Evolutionary conservation across 768 basidiomycete species (phyloP).

Genomic region (Leccinum barrowsii): DNA sequence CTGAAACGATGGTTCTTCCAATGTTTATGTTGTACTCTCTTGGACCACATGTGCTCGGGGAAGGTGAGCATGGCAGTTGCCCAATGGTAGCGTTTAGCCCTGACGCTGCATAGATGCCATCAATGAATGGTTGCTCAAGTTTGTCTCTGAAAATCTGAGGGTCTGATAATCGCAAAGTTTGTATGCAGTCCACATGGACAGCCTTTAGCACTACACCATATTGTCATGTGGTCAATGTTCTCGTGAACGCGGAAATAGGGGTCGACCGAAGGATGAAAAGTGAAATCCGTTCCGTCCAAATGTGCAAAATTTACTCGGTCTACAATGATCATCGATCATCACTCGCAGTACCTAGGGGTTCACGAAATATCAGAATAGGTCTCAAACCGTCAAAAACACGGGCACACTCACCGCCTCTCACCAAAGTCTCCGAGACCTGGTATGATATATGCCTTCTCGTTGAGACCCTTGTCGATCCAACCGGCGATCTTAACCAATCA

Average conservation of each 20-base stretch:
- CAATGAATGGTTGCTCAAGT: conserved; percentile 6
- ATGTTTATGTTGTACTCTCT: conserved; percentile 13
- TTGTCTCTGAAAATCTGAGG: neutral
- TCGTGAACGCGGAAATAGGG: neutral
- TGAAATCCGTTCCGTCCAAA: neutral
- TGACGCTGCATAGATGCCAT: conserved; percentile 9
- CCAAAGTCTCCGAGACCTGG: conserved; percentile 98
- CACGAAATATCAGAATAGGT: neutral
- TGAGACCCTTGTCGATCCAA: conserved; percentile 92
- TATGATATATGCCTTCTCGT: conserved; percentile 87
- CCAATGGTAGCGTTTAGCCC: neutral
- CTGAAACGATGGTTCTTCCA: conserved; percentile 10
- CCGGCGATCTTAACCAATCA: conserved; percentile 68
- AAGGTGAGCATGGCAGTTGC: conserved; percentile 1
- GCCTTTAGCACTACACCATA: neutral
- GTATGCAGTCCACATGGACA: neutral
- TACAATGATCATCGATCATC: neutral
- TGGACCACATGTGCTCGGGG: conserved; percentile 13
- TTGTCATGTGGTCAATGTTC: neutral
- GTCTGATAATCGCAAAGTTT: neutral
- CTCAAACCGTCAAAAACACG: neutral
- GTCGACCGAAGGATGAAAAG: neutral
- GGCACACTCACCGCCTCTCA: conserved; percentile 62
- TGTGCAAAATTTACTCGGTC: neutral
- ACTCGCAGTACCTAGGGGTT: conserved; percentile 23